Conservation (phyloP, 2,329 filamentous ascomycete species). For the Aspergillus caelatus region DNA sequence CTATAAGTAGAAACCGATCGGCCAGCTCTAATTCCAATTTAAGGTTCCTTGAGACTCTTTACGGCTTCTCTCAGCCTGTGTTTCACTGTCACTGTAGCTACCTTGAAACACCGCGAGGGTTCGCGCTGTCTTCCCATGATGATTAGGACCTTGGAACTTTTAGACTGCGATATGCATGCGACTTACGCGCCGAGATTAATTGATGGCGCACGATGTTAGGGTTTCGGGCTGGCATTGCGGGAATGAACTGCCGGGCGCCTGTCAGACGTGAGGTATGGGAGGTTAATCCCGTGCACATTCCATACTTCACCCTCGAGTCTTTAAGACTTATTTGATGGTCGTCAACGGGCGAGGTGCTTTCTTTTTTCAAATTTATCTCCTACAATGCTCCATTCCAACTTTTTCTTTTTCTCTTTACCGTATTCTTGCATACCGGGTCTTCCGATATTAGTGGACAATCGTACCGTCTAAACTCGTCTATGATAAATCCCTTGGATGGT, state of each 20-base stretch:
- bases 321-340: constrained; percentile 5
- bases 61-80: constrained; percentile 14
- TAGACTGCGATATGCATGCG: neutral
- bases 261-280: neutral
- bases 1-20: neutral
- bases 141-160: neutral
- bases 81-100: constrained; percentile 6
- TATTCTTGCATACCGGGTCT: neutral
- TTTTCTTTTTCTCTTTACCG: neutral
- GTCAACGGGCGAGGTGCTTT: neutral
- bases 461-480: neutral
- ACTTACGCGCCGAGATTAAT: neutral
- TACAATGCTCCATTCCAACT: neutral
- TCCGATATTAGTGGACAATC: neutral
- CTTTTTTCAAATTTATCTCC: neutral
- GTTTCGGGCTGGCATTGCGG: neutral
- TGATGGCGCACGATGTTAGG: neutral
- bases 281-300: neutral
- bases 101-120: constrained; percentile 12
- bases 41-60: constrained; percentile 5
- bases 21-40: constrained; percentile 4
- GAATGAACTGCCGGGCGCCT: neutral
- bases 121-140: neutral
- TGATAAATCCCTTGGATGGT: neutral
- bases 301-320: constrained; percentile 3